Base-by-base conservation (phyloP, 331 rosid species). In the Quercus phellos region DNA sequence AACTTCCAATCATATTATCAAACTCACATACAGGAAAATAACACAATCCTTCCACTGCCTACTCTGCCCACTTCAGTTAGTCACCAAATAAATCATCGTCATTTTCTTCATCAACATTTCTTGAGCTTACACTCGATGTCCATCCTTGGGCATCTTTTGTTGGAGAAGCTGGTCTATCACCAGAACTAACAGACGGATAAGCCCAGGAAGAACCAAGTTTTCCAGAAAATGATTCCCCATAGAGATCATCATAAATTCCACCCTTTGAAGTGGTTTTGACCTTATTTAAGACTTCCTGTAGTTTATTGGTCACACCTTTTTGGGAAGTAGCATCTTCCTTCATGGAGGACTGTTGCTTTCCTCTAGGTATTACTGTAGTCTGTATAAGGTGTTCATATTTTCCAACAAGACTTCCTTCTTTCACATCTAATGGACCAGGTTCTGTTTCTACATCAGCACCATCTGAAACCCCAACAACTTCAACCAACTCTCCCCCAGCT, bases 321-420 rank as follows among this genome's bases (percentile, higher is more conserved):
- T 84, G 94, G 79, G 86, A 84, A 81, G 84, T 80, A 85, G 82
- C 85, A 14, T 75, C 91, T 74, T 88, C 97, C 82, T 83, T 88
- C 5, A 60, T 82, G 66, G 74, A 78, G 83, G 86, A 82, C 78
- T 85, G 98, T 76, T 88, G 97, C 88, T 91, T 90, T 71, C 98
- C 97, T 84, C 87, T 95, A 59, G 99, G 99, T 84, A 95, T 90
- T 55, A 95, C 92, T 26, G 96, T 95, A 79, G 75, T 70, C 87
- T 91, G 99, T 77, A 95, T 94, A 82, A 95, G 96, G 76, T 97
- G 89, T 80, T 91, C 99, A 16, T 95, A 95, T 85, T 95, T 92
- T 76, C 99, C 98, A 18, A 95, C 99, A 38, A 95, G 89, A 86
- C 97, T 93, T 80, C 99, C 99, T 87, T 95, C 99, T 88, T 92